Evolutionary conservation across 108 stramenopile genomes (phyloP), one percentile per base, ranked within the genome.

Genomic region (Discostella pseudostelligera): DNA sequence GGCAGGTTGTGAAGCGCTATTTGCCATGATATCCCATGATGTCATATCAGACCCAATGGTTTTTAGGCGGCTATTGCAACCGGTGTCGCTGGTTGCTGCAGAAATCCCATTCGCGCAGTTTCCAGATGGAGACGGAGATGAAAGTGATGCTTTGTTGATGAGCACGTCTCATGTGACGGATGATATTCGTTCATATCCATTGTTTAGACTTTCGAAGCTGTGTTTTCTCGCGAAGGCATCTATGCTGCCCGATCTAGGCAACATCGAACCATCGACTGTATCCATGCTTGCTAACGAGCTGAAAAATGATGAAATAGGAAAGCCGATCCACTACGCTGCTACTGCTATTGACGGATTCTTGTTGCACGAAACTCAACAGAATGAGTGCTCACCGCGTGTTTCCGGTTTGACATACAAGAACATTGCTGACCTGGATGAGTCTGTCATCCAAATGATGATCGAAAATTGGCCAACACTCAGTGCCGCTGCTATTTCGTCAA

Each of bases 311-410:
- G 72, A 72, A 46, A 40, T 51, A 21, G 82, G 51, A 1, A 59
- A 83, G 21, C 84, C 84, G 2, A 59, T 82, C 28, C 77, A 84
- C 53, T 71, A 70, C 46, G 87, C 87, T 39, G 83, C 83, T 22
- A 32, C 82, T 65, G 86, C 89, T 16, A 72, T 93, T 43, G 92
- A 93, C 68, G 86, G 87, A n/a, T 88, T 82, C 40, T 61, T 73
- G 39, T 26, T 80, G 11, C 16, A 32, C 8, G 56, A 4, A 11
- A 13, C 46, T 40, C 28, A 59, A 50, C 9, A 16, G 28, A 32
- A 39, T n/a, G n/a, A 21, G 20, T 37, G 29, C 37, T 20, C 10
- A 22, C 37, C 65, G 39, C 19, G 32, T 37, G 13, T 19, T 19
- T 63, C 79, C 20, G 71, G 75, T 17, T 57, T 81, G 37, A 73